Evolutionary conservation across 1,139 yeast species (phyloP).

Genomic region (Diutina rugosa): DNA sequence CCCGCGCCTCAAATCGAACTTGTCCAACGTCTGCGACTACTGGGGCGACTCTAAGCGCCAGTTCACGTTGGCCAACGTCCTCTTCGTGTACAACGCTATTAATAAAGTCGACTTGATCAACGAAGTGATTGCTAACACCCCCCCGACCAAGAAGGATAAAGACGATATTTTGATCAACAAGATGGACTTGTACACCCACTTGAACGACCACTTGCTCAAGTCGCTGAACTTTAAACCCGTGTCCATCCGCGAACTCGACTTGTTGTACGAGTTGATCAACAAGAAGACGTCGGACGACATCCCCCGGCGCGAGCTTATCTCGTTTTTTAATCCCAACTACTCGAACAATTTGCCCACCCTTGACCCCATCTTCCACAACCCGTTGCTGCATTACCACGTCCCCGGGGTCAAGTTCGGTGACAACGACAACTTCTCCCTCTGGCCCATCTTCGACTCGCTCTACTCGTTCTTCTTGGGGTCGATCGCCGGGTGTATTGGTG

Average conservation of each 20-base stretch:
- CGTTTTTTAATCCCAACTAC: constrained; percentile 34
- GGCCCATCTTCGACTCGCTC: constrained; percentile 67
- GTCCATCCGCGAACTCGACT: constrained; percentile 28
- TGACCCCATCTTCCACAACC: constrained; percentile 22
- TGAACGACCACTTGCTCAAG: constrained; percentile 39
- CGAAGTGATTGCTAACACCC: constrained; percentile 46
- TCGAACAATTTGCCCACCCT: constrained; percentile 22
- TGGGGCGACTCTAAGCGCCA: constrained; percentile 13
- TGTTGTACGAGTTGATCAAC: constrained; percentile 36
- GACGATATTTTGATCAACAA: constrained; percentile 33
- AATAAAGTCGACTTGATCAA: constrained; percentile 38
- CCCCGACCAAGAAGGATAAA: constrained; percentile 31
- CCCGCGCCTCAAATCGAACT: constrained; percentile 22
- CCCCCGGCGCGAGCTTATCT: constrained; percentile 38
- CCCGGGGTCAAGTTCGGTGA: constrained; percentile 24
- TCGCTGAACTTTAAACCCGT: constrained; percentile 40
- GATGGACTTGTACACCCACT: constrained; percentile 28
- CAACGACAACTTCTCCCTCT: constrained; percentile 30
- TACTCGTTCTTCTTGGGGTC: constrained; percentile 88
- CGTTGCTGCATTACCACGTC: constrained; percentile 9
- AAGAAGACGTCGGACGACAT: constrained; percentile 29
- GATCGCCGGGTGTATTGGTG: constrained; percentile 95
- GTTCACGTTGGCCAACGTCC: constrained; percentile 29
- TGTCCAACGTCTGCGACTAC: constrained; percentile 23
- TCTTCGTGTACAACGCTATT: constrained; percentile 30